Conservation (phyloP, 495 filamentous ascomycete genomes). For the Parathielavia appendiculata region DNA sequence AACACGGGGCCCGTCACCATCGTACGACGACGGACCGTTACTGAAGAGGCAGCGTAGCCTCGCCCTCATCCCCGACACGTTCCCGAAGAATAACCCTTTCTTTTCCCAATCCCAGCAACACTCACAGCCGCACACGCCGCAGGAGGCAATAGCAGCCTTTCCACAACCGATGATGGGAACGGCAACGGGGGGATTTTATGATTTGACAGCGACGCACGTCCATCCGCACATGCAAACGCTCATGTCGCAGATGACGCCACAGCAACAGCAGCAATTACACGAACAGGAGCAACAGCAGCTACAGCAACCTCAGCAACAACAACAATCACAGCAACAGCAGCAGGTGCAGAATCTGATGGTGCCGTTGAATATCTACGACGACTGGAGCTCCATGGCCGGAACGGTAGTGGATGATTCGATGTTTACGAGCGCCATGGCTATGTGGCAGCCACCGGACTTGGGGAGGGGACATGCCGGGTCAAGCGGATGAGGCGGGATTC, state of each 20-base stretch:
- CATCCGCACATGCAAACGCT: slow-evolving; percentile 18
- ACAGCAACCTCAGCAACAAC: slow-evolving; percentile 35
- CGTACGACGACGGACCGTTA: slow-evolving; percentile 4
- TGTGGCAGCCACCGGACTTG: slow-evolving; percentile 5
- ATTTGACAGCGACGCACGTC: slow-evolving; percentile 15
- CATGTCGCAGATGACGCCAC: slow-evolving; percentile 7
- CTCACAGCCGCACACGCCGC: slow-evolving; percentile 4
- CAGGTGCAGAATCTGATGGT: slow-evolving; percentile 6
- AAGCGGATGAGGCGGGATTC: background rate
- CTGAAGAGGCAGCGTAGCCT: slow-evolving; percentile 24
- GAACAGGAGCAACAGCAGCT: slow-evolving; percentile 15
- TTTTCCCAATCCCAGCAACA: slow-evolving; percentile 5
- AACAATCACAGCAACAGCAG: slow-evolving; percentile 26
- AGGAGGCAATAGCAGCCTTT: slow-evolving; percentile 5
- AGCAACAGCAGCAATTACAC: slow-evolving; percentile 17
- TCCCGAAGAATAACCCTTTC: slow-evolving; percentile 13
- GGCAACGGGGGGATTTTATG: slow-evolving; percentile 10
- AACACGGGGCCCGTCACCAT: background rate
- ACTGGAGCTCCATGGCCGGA: slow-evolving; percentile 30
- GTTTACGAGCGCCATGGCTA: slow-evolving; percentile 13
- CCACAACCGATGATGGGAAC: slow-evolving; percentile 7
- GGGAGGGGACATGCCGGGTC: background rate
- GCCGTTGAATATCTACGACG: slow-evolving; percentile 22
- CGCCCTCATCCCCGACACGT: slow-evolving; percentile 5
- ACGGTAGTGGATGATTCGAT: slow-evolving; percentile 28